Evolutionary conservation across 208 protist genomes (phyloP).

Genomic region (Herpetomonas tarakana): DNA sequence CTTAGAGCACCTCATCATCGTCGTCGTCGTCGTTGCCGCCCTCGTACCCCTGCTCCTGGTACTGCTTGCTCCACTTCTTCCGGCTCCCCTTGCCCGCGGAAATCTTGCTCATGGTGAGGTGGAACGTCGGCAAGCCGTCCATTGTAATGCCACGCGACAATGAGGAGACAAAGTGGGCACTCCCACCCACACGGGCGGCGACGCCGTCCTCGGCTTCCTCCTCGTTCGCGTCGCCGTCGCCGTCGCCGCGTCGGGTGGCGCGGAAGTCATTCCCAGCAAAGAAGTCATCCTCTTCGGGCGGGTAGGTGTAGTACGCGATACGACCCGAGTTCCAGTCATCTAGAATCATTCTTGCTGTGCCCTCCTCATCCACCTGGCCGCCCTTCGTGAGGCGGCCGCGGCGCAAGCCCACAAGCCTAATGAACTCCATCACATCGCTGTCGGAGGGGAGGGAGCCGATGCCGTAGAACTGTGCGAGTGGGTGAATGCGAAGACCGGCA

Average conservation of each 20-base stretch:
- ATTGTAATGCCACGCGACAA: conserved; percentile 48
- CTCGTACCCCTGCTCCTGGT: neutral
- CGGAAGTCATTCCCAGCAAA: conserved; percentile 28
- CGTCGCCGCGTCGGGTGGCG: conserved; percentile 1
- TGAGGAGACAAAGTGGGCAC: conserved; percentile 39
- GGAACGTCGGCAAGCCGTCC: conserved; percentile 87
- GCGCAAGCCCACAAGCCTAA: conserved; percentile 71
- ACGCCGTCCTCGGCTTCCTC: conserved; percentile 11
- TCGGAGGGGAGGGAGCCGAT: conserved; percentile 60
- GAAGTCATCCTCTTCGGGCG: conserved; percentile 73
- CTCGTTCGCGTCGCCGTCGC: conserved; percentile 8
- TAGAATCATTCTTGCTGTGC: conserved; percentile 90
- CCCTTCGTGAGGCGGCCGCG: conserved; percentile 84
- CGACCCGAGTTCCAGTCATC: conserved; percentile 95
- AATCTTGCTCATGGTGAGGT: conserved; percentile 51
- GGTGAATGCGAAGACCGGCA: conserved; percentile 40
- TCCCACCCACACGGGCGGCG: neutral
- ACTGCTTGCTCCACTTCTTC: conserved; percentile 29
- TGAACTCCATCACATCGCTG: conserved; percentile 82
- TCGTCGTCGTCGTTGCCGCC: conserved; percentile 1
- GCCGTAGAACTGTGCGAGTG: conserved; percentile 78
- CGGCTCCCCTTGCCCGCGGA: conserved; percentile 13
- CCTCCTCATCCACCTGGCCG: conserved; percentile 89
- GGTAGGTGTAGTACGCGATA: conserved; percentile 95
- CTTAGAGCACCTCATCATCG: conserved; percentile 22